Base-by-base conservation (phyloP, 192 early-diverging fungal species). In the Funneliformis mosseae region DNA sequence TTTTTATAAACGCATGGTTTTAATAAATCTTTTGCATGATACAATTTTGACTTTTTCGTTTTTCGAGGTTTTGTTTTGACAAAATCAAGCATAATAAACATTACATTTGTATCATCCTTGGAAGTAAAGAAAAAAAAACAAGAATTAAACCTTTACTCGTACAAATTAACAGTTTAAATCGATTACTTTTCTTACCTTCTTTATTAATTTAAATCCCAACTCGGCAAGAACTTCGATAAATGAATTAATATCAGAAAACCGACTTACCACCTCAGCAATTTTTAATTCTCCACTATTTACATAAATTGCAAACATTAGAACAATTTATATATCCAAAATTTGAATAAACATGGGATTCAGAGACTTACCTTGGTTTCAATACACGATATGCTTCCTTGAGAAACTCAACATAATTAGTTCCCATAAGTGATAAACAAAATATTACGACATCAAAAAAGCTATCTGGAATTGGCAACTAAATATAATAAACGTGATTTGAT, bases 341-440 rank as follows among this genome's bases (percentile, higher is more conserved):
- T 38, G n/a, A 68, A 50, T 63, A 25, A 28, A 64, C 69, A 21
- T 28, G 10, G 10, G 23, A 18, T 39, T 39, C 14, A 21, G 1
- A 16, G 5, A 74, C 88, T 78, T 88, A 95, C 93, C 87, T 89
- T 76, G 82, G 78, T 85, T 94, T 95, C 71, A 98, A 80, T 10
- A 98, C 93, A 61, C 98, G 90, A 73, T 92, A 86, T 1, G 96
- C 98, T 83, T 99, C 98, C 74, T 86, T 88, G 28, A 98, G 77
- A 84, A 97, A 98, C 80, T 95, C 93, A 72, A 96, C 83, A 84
- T 94, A 98, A 82, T 99, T 97, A 0, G 95, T 96, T 12, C 97
- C 97, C 98, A 99, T 99, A 81, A 98, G 84, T n/a, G 93, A 94
- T 77, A 99, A 86, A 74, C 93, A 96, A 83, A 99, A 98, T 23